Base-by-base conservation (phyloP, 2,329 filamentous ascomycete genomes). In the Thielaviopsis musarum region DNA sequence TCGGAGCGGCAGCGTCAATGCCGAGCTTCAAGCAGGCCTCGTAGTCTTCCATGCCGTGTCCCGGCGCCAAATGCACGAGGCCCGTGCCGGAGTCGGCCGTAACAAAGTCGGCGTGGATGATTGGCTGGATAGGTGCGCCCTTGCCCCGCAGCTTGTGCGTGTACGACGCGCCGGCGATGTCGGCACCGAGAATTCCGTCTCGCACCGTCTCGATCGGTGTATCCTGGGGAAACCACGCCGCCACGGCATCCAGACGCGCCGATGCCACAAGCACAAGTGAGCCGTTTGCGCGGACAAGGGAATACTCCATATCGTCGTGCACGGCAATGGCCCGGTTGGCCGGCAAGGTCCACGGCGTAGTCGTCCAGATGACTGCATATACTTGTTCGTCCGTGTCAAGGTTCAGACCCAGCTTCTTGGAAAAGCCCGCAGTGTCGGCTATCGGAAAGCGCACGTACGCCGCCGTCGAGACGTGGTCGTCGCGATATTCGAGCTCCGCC, bases 11-110 rank as follows among this genome's bases (percentile, higher is more conserved):
- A 0, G 85, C 85, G 0, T 81, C 75, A 59, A 97, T 87, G 1
- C 81, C 84, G 53, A 86, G 75, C 24, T 78, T 71, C 54, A 79
- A 78, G 69, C 91, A 95, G 5, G 85, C 82, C 62, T 91, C 83
- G 68, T 97, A 98, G 69, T 98, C 93, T 48, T 98, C 93, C 76
- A 95, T 93, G 52, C 93, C 93, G 68, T 98, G 93, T 2, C 93
- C 93, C 6, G 93, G 91, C 2, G 93, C 93, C 64, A 90, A 78
- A 69, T 98, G 93, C 34, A 98, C 93, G n/a, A 98, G 75, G 12
- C 93, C 93, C 24, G 91, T 90, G 56, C 93, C 93, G n/a, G 91
- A 94, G 26, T 87, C 83, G 0, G 86, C 82, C 2, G 90, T 88
- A 13, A 98, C 93, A 67, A 96, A 97, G 62, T 89, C 83, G 2